Base-by-base conservation (phyloP, 345 rosid species). In the Eucalyptus dawsonii region DNA sequence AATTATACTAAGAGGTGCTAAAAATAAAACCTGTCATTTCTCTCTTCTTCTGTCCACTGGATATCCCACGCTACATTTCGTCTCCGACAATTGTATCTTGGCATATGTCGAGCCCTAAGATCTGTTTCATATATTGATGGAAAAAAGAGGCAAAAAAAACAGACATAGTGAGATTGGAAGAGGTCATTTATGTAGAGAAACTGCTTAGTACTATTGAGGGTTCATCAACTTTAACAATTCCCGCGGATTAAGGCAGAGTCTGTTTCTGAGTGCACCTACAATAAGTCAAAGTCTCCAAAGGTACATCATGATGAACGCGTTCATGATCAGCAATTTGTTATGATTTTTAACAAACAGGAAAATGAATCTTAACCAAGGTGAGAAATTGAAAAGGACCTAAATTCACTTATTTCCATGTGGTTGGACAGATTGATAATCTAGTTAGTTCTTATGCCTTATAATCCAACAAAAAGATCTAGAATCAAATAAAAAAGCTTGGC, bases 21-120 rank as follows among this genome's bases (percentile, higher is more conserved):
- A 50, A 83, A 87, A 29, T 4, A 88, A n/a, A 67, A 97, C 99
- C 99, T 95, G 99, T 97, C 9, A 95, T 97, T 31, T 95, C 96
- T 93, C 98, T 87, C 87, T 96, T 96, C 89, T 94, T 97, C 89
- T 97, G 98, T 49, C 99, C 98, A 8, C 99, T 97, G 3, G 99
- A 96, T 47, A 96, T 94, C n/a, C 99, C 98, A 88, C 99, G 89
- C 7, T 91, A 92, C 99, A 97, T 97, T 7, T 95, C 94, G 62
- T 96, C 96, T n/a, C 98, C 97, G 8, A 96, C 96, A 34, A 96
- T 92, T 21, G 95, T 96, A 88, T 97, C 97, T 87, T 93, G 94
- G 91, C 99, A 97, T 27, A 96, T 95, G 87, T 97, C 98, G 81
- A 97, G 96, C 62, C 98, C 99, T 88, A 96, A 86, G 85, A 96